Conservation (phyloP, 2,329 filamentous ascomycete genomes). For the Microdochium trichocladiopsis region DNA sequence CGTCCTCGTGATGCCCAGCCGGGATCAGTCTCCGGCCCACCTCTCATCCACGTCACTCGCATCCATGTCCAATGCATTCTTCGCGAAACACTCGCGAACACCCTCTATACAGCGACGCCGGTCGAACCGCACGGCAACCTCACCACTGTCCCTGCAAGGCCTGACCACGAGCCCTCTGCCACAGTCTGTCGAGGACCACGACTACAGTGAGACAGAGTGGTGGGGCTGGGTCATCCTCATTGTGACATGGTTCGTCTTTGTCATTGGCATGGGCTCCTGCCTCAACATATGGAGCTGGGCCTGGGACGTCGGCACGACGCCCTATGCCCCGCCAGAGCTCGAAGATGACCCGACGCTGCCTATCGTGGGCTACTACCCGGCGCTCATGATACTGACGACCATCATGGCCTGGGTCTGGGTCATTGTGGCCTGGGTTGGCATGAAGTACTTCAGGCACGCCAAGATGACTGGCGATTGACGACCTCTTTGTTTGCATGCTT, state of each 20-base stretch:
- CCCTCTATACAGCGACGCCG: constrained; percentile 33
- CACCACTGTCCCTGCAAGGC: constrained; percentile 50
- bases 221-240: constrained; percentile 94
- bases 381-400: constrained; percentile 82
- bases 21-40: constrained; percentile 33
- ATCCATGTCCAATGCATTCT: constrained; percentile 59
- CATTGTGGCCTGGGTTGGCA: constrained; percentile 92
- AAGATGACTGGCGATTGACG: constrained; percentile 66
- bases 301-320: constrained; percentile 95
- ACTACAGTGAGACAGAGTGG: constrained; percentile 92
- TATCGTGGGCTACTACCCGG: constrained; percentile 95
- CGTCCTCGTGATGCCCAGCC: constrained; percentile 53
- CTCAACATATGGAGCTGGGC: constrained; percentile 97
- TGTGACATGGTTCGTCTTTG: constrained; percentile 92
- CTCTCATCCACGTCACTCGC: constrained; percentile 35
- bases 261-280: constrained; percentile 93
- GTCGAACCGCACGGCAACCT: constrained; percentile 44
- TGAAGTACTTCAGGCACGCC: constrained; percentile 98
- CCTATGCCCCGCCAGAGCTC: constrained; percentile 89
- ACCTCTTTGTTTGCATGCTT: neutral
- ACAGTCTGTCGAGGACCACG: constrained; percentile 57
- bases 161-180: constrained; percentile 41
- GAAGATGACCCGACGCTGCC: constrained; percentile 93
- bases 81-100: constrained; percentile 22
- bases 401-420: constrained; percentile 99